Percentiles rank a stretch among this genome's conserved stretches.
Conservation (phyloP, 2,329 filamentous ascomycete species). For the Drechslerella dactyloides region DNA sequence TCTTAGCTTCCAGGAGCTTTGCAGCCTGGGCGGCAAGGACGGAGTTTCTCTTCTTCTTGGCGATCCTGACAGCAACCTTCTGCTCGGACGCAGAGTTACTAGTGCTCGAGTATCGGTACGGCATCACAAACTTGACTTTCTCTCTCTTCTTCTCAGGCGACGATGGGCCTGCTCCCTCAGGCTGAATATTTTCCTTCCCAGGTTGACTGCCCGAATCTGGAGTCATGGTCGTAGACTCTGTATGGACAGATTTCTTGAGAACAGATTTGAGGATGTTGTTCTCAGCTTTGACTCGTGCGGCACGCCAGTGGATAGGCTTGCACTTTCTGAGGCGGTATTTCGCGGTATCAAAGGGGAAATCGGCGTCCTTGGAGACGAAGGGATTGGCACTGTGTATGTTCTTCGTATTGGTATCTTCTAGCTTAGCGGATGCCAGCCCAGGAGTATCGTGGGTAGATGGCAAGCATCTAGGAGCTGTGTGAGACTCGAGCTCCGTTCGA, state of each 20-base stretch:
- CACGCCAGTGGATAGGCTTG: background rate
- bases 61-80: too few species aligned
- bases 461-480: too few species aligned
- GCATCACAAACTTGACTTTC: slow-evolving; percentile 17
- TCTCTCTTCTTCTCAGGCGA: background rate
- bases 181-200: background rate
- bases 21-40: too few species aligned
- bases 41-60: too few species aligned
- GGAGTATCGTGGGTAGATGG: too few species aligned
- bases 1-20: too few species aligned
- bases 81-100: background rate
- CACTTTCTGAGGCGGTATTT: background rate
- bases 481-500: too few species aligned
- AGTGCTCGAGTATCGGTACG: slow-evolving; percentile 19
- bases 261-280: background rate
- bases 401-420: too few species aligned
- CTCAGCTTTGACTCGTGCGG: background rate
- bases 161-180: background rate
- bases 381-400: background rate
- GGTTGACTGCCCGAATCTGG: background rate
- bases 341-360: background rate
- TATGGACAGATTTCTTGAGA: background rate
- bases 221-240: background rate
- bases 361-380: background rate
- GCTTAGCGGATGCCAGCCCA: too few species aligned